Base-by-base conservation (phyloP, 305 asterid species). In the Fraxinus angustifolia region DNA sequence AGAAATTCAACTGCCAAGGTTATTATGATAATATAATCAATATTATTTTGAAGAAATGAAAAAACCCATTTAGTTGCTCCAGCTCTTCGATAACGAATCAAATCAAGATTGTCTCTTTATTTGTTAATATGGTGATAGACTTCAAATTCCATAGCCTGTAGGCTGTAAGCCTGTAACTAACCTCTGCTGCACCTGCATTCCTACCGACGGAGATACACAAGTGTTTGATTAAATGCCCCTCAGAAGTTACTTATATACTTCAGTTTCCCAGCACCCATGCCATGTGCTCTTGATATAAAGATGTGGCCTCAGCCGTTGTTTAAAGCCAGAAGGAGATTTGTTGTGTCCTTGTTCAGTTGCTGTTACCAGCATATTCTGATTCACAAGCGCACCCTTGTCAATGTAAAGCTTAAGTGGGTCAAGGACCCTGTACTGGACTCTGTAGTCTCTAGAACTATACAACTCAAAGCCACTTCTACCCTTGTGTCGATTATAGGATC, bases 391-490 rank as follows among this genome's bases (percentile, higher is more conserved):
- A 90, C 79, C 73, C 93, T 96, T n/a, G 98, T 96, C 58, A 94
- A 96, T 82, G 93, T 93, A 62, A 93, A 92, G 90, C 88, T 91
- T 85, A 92, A 93, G 76, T 94, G 98, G 97, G 94, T 83, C 2
- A 96, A 93, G 76, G 97, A 96, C 83, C 26, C 87, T 53, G 84
- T 82, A 77, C 92, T 94, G 12, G 99, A 96, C 86, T 75, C 86
- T 71, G 90, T 81, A 30, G 96, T 95, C 74, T 84, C 90, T n/a
- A 83, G 84, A 31, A 86, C 86, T 31, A 76, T 91, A 79, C 88
- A 82, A 1, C 95, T 95, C 83, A 94, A 89, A 81, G 97, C 98
- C 1, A 91, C 96, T 10, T 88, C 89, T 45, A 82, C 85, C 34
- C 91, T 93, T 35, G 81, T 91, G 73, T 91, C 95, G 4, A 83